Evolutionary conservation across 805 yeast species (phyloP).

Genomic region (Yamadazyma phyllophila): DNA sequence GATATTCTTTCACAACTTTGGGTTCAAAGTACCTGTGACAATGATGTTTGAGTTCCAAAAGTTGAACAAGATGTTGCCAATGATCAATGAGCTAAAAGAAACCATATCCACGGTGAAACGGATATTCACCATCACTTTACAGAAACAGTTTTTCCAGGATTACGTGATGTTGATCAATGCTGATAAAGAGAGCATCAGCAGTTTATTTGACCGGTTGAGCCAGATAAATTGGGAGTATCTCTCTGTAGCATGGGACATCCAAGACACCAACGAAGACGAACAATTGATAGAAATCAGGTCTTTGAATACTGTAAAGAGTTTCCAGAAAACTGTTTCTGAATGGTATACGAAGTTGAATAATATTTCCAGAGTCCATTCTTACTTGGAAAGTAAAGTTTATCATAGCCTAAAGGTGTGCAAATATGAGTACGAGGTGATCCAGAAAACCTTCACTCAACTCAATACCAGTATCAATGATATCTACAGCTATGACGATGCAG

Average conservation of each 20-base stretch:
- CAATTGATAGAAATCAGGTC: conserved; percentile 25
- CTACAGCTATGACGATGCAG: conserved; percentile 15
- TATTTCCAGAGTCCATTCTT: conserved; percentile 17
- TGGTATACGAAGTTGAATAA: conserved; percentile 20
- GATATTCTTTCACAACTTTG: conserved; percentile 45
- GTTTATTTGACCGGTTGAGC: conserved; percentile 31
- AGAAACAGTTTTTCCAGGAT: conserved; percentile 37
- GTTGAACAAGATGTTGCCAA: conserved; percentile 54
- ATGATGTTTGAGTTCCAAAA: conserved; percentile 47
- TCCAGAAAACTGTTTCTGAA: conserved; percentile 22
- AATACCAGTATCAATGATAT: conserved; percentile 4
- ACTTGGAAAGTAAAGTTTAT: conserved; percentile 14
- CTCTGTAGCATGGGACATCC: conserved; percentile 47
- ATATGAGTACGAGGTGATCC: conserved; percentile 14
- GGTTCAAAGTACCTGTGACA: conserved; percentile 56
- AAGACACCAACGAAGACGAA: conserved; percentile 28
- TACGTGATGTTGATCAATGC: conserved; percentile 40
- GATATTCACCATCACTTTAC: conserved; percentile 19
- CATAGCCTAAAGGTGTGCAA: conserved; percentile 17
- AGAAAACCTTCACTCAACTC: conserved; percentile 14
- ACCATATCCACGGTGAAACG: conserved; percentile 41
- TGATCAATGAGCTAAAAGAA: conserved; percentile 54
- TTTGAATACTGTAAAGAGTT: conserved; percentile 18
- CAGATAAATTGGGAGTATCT: conserved; percentile 54
- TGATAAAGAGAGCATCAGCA: conserved; percentile 32